These are phyloP conservation scores for Ambrosiella beaveri DNA, from an alignment of 2,329 filamentous ascomycete species.

Conservation along the genomic window DNA sequence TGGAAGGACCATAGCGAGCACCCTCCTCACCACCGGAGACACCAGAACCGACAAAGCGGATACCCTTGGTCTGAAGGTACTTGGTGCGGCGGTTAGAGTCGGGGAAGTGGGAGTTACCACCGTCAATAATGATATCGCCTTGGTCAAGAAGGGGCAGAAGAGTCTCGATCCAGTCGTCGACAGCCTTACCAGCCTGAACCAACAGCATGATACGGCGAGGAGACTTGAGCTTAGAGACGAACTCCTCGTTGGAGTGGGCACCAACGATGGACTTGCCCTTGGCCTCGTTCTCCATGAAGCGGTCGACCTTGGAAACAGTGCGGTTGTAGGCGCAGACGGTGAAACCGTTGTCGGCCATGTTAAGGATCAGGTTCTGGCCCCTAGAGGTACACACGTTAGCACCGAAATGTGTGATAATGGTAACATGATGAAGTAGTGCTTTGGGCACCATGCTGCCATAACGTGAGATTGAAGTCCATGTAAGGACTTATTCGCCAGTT, in stretches of 20 bases:
- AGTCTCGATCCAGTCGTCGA: conserved; percentile 97
- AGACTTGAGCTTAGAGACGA: conserved; percentile 89
- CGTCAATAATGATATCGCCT: conserved; percentile 98
- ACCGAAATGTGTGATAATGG: neutral
- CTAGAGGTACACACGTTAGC: conserved; percentile 20
- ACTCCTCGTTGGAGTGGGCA: conserved; percentile 85
- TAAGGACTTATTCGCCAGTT: neutral
- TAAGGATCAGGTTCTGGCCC: conserved; percentile 77
- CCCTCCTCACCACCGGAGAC: conserved; percentile 99
- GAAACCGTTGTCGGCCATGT: conserved; percentile 82
- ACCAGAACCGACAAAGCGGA: conserved; percentile 91
- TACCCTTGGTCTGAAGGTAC: conserved; percentile 73
- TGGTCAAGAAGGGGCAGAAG: conserved; percentile 67
- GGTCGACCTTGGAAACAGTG: conserved; percentile 95
- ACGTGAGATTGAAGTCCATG: neutral
- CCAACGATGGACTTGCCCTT: conserved; percentile 93
- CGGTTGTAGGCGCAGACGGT: conserved; percentile 98
- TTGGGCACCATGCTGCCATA: neutral
- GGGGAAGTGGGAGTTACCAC: conserved; percentile 97
- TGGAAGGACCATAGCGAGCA: conserved; percentile 87
- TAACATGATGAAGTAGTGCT: neutral
- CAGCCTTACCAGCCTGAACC: conserved; percentile 93
- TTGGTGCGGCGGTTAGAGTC: conserved; percentile 94
- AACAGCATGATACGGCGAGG: conserved; percentile 96
- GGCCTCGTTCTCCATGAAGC: conserved; percentile 77